Base-by-base conservation (phyloP, 2,329 filamentous ascomycete species). In the Magnaporthiopsis poae region DNA sequence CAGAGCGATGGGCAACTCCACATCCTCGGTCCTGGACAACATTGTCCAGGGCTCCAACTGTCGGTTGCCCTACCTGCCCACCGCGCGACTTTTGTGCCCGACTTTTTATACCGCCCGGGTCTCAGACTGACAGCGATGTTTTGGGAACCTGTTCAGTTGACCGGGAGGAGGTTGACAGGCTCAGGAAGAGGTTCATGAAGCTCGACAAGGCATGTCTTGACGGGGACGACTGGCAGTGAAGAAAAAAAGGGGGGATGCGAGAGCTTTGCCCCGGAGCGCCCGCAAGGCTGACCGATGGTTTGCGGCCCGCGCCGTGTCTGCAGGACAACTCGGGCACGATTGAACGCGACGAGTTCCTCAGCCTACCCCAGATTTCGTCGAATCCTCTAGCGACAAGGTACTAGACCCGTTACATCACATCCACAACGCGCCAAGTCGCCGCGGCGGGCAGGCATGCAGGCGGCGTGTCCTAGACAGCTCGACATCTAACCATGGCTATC, bases 181-280 rank as follows among this genome's bases (percentile, higher is more conserved):
- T 99, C 76, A 87, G 92, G 75, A 99, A 99, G 83, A 87, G 94
- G 69, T 99, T 99, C 76, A 98, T 98, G 94, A 99, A 99, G 81
- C 83, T 99, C 68, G 95, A 99, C 80, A 98, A 97, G 86, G 94
- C 95, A 80, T 71, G 81, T 71, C 8, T 29, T 52, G 39, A 35
- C 35, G n/a, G 18, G 21, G 46, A 25, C 62, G 61, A 60, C 67
- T 36, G 68, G 61, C 31, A n/a, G 27, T 27, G 25, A 31, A 8
- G 11, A 5, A 15, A 60, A 36, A 9, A 36, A 36, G 35, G 35
- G 35, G 31, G 7, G 63, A 46, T 62, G 3, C 27, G n/a, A 25
- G 29, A 27, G 46, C 33, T n/a, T 63, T 9, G 18, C 25, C 5
- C 36, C 4, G 21, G 21, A 21, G 36, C 33, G 25, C 27, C 11